phyloP scores from a whole-genome alignment of 2,329 filamentous ascomycete genomes.

The Clarireedia paspali region DNA sequence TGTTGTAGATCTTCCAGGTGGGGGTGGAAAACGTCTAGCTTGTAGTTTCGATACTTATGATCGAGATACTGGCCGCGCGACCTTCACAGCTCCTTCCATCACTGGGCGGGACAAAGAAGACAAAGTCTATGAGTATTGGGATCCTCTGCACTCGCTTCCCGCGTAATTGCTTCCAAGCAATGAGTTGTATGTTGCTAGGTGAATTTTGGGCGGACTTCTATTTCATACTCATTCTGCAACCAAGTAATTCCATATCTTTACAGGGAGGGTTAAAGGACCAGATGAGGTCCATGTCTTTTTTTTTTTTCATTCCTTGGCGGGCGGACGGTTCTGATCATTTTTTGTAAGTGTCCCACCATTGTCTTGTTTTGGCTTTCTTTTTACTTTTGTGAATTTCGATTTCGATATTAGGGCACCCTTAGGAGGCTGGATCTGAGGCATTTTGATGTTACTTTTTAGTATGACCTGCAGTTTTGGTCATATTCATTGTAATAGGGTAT shows the following conservation, averaged over 20 bases:
- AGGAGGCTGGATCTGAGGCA: background rate
- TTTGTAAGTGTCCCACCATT: background rate
- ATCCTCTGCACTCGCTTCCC: constrained; percentile 33
- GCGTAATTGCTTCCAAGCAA: background rate
- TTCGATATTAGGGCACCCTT: no score
- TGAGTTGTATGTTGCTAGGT: background rate
- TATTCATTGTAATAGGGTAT: background rate
- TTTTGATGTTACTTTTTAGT: background rate
- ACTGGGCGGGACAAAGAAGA: constrained; percentile 37
- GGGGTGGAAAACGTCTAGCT: constrained; percentile 55
- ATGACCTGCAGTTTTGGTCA: background rate
- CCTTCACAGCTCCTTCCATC: constrained; percentile 48
- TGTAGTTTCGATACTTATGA: constrained; percentile 47
- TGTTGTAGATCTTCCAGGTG: constrained; percentile 55
- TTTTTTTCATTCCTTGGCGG: background rate
- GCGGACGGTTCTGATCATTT: background rate
- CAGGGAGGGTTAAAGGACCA: no score
- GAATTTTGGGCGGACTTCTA: background rate
- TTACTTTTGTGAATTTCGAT: background rate
- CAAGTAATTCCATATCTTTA: no score
- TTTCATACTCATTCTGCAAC: no score
- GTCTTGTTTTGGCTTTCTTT: background rate
- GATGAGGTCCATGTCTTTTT: no score
- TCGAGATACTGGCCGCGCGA: constrained; percentile 43
- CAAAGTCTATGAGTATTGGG: constrained; percentile 48